Percentiles rank a stretch among this genome's conserved stretches.
Conservation (phyloP, 2,329 filamentous ascomycete species). For the Fusarium nanum region DNA sequence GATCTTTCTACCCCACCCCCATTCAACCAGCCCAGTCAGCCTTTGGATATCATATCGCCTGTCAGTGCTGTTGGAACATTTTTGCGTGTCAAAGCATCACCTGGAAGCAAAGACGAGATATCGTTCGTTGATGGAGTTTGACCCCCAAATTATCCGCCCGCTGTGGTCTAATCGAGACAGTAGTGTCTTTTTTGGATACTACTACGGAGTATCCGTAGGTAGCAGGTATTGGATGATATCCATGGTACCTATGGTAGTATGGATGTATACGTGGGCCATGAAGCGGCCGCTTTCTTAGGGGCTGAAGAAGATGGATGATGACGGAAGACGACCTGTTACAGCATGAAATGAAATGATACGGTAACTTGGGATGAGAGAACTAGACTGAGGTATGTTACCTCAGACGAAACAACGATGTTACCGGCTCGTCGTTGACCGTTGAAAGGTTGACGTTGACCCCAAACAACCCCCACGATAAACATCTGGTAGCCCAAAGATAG, state of each 20-base stretch:
- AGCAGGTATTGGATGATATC: background rate
- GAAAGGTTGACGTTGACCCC: conserved; percentile 14
- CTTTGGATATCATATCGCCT: conserved; percentile 2
- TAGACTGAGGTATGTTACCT: conserved; percentile 14
- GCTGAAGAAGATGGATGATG: background rate
- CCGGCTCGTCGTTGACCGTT: conserved; percentile 3
- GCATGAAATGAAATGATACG: background rate
- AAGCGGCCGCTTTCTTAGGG: background rate
- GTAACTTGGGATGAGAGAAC: background rate
- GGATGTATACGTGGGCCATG: background rate
- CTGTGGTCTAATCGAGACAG: conserved; percentile 1
- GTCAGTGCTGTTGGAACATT: background rate
- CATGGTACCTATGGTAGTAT: background rate
- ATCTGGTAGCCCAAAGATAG: conserved; percentile 14
- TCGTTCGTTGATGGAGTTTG: conserved; percentile 28
- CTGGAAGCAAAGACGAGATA: conserved; percentile 11
- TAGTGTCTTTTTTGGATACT: background rate
- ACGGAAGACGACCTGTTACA: conserved; percentile 11
- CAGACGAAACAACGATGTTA: conserved; percentile 19
- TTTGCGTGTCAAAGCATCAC: conserved; percentile 7
- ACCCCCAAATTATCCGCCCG: conserved; percentile 41
- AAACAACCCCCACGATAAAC: conserved; percentile 37
- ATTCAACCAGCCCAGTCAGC: conserved; percentile 18
- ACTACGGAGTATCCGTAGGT: background rate
- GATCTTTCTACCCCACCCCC: conserved; percentile 24